A percentile compares a stretch with the other conserved stretches of the same genome.
Evolutionary conservation across 2,329 filamentous ascomycete genomes (phyloP).

Genomic region (Coleophoma cylindrospora): DNA sequence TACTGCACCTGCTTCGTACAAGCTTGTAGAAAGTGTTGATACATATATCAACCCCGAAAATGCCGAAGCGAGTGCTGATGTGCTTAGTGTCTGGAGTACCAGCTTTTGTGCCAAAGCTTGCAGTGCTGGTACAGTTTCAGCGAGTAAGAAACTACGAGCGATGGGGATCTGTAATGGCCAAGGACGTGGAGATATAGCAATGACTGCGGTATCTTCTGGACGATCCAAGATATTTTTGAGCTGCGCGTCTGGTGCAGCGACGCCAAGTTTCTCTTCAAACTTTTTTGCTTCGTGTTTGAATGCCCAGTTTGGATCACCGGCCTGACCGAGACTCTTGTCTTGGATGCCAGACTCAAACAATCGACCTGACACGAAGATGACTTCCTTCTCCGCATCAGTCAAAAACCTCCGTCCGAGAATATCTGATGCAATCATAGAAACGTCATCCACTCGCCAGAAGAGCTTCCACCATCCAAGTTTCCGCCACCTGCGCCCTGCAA

Average conservation of each 20-base stretch:
- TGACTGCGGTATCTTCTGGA: constrained; percentile 9
- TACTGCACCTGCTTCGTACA: constrained; percentile 59
- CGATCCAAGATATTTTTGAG: constrained; percentile 14
- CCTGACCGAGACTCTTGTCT: constrained; percentile 39
- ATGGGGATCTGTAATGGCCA: constrained; percentile 75
- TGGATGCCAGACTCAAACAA: constrained; percentile 46
- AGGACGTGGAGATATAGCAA: constrained; percentile 12
- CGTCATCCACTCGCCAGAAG: constrained; percentile 91
- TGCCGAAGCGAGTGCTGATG: constrained; percentile 55
- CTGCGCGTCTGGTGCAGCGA: constrained; percentile 10
- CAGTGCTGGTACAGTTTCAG: constrained; percentile 63
- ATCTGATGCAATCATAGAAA: constrained; percentile 75
- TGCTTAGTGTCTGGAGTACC: constrained; percentile 66
- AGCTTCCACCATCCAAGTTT: constrained; percentile 91
- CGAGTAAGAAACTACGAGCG: constrained; percentile 61
- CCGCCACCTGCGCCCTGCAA: constrained; percentile 71
- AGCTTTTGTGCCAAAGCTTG: constrained; percentile 70
- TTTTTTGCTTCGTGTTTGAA: constrained; percentile 14
- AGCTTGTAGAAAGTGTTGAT: constrained; percentile 43
- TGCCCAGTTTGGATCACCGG: constrained; percentile 12
- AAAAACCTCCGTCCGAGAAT: constrained; percentile 76
- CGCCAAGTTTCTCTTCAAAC: constrained; percentile 5
- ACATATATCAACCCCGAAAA: constrained; percentile 53
- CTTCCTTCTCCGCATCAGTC: constrained; percentile 68
- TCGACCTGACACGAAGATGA: constrained; percentile 78